Percentiles rank a stretch among this genome's conserved stretches.
Conservation (phyloP, 345 rosid genomes). For the Euphorbia lathyris region DNA sequence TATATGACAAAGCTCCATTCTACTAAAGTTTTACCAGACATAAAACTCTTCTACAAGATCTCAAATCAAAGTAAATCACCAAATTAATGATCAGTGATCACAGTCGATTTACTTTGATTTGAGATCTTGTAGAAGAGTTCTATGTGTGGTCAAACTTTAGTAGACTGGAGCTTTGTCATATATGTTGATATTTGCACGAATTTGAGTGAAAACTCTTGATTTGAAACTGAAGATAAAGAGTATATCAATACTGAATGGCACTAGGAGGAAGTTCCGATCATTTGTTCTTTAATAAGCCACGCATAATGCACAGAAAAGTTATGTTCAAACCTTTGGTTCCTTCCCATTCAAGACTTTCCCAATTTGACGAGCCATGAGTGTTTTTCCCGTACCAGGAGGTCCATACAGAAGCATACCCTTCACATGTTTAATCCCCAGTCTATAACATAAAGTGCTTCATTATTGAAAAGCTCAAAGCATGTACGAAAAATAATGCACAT, state of each 20-base stretch:
- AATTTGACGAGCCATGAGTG: slow-evolving; percentile 99
- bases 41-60: not conserved
- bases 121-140: not conserved
- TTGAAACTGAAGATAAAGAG: not conserved
- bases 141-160: too few relatives aligned
- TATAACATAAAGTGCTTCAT: slow-evolving; percentile 38
- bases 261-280: not conserved
- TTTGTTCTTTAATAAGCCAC: not conserved
- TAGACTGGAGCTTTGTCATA: not conserved
- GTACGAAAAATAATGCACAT: slow-evolving; percentile 5
- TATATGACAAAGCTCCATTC: not conserved
- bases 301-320: not conserved
- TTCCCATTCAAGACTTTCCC: slow-evolving; percentile 98
- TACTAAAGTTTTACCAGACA: not conserved
- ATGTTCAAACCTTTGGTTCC: slow-evolving; percentile 82
- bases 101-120: not conserved
- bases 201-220: not conserved
- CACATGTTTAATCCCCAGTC: slow-evolving; percentile 97
- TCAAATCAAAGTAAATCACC: not conserved
- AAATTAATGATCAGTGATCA: not conserved
- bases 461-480: slow-evolving; percentile 18
- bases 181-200: not conserved
- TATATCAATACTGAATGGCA: not conserved
- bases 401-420: slow-evolving; percentile 97
- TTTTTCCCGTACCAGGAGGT: slow-evolving; percentile 99